Percentiles rank a stretch among this genome's conserved stretches.
Conservation (phyloP, 495 filamentous ascomycete genomes). For the Glarea lozoyensis region DNA sequence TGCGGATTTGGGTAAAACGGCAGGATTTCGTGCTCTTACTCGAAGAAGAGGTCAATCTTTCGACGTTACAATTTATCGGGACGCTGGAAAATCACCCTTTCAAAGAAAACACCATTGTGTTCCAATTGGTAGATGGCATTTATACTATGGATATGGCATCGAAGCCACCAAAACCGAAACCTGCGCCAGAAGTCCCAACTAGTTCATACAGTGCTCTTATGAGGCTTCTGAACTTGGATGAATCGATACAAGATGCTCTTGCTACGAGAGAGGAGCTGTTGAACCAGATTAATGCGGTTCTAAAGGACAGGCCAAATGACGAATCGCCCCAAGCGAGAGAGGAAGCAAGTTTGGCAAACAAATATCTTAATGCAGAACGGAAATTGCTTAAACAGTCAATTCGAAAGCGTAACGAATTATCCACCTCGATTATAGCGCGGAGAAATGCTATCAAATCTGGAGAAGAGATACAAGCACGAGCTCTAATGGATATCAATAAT, state of each 20-base stretch:
- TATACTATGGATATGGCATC: constrained; percentile 54
- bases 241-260: constrained; percentile 86
- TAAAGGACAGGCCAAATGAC: constrained; percentile 40
- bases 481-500: constrained; percentile 43
- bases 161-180: constrained; percentile 36
- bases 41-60: constrained; percentile 61
- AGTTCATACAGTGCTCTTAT: constrained; percentile 89
- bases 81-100: constrained; percentile 72
- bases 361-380: constrained; percentile 53
- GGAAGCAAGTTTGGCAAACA: constrained; percentile 44
- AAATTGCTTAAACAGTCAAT: constrained; percentile 51
- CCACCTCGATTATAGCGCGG: constrained; percentile 54
- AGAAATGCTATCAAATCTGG: constrained; percentile 58
- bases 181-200: constrained; percentile 38
- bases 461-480: constrained; percentile 44
- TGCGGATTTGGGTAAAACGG: constrained; percentile 73
- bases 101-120: constrained; percentile 75
- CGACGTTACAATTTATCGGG: constrained; percentile 71
- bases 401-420: constrained; percentile 52
- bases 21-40: constrained; percentile 57
- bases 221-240: constrained; percentile 79
- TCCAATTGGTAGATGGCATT: constrained; percentile 81
- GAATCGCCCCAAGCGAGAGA: constrained; percentile 58
- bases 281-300: constrained; percentile 64
- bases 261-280: constrained; percentile 66